Base-by-base conservation (phyloP, 2,329 filamentous ascomycete species). In the Periconia macrospinosa region DNA sequence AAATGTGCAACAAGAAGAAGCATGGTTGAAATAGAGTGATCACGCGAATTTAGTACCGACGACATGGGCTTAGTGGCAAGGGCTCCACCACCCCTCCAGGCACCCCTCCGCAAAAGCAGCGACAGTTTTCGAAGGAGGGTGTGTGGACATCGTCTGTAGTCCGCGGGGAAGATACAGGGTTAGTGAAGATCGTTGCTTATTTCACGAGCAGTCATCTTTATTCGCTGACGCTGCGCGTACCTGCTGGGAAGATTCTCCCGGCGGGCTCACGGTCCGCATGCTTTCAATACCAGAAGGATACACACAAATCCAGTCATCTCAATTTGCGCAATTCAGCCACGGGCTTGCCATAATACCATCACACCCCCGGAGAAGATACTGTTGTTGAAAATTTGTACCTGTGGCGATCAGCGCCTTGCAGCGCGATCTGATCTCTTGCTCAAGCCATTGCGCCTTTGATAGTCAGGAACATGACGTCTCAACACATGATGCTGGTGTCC, bases 11-110 rank as follows among this genome's bases (percentile, higher is more conserved):
- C 46, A 64, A 64, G 59, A 60, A 59, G 50, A 62, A 54, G 60
- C 57, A 61, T 57, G 61, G 67, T 67, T 62, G 60, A 63, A 62
- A 64, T 69, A 68, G 54, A 69, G 68, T 68, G 63, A 53, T 63
- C 54, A 58, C 54, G 62, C 60, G 62, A 57, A 53, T 54, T 57
- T 67, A 65, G 63, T 58, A 64, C 54, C 54, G 45, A 58, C 49
- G 41, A 45, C 45, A 40, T 53, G 55, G 52, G 62, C 44, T 52
- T 64, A 65, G 60, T 53, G 53, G 41, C 58, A 58, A 52, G 60
- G 60, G 27, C 55, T 8, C 11, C 30, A 44, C 50, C 50, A 50
- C 52, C 50, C 30, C 49, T 53, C 54, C 57, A 63, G 60, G 55
- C 58, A 37, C 50, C 5, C 23, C 50, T 54, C 40, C 30, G 56